These are phyloP conservation scores for Petunia secreta DNA, from an alignment of 257 asterid genomes.

Conservation along the genomic window DNA sequence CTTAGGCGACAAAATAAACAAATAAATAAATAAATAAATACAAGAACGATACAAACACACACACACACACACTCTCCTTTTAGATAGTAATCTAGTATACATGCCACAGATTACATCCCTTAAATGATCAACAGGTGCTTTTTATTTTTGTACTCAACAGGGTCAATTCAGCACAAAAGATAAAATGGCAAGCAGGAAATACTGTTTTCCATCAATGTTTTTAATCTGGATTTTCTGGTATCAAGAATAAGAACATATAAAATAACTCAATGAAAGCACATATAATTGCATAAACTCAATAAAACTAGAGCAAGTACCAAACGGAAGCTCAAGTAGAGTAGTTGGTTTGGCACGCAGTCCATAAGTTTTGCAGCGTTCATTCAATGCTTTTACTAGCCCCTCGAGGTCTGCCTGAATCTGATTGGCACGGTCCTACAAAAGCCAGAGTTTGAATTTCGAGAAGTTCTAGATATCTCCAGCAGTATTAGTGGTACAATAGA, in stretches of 20 bases:
- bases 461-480: slow-evolving; percentile 29
- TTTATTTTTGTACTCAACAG: no score
- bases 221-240: no score
- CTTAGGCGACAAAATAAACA: not conserved
- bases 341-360: slow-evolving; percentile 94
- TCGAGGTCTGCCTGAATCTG: slow-evolving; percentile 79
- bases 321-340: slow-evolving; percentile 87
- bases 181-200: no score
- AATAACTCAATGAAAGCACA: slow-evolving; percentile 1
- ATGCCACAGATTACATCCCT: no score
- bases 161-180: no score
- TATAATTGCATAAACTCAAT: not conserved
- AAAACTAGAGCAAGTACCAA: slow-evolving; percentile 54
- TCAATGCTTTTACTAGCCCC: slow-evolving; percentile 79
- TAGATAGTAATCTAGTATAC: no score
- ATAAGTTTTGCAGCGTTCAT: slow-evolving; percentile 91
- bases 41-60: not conserved
- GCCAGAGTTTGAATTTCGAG: slow-evolving; percentile 33
- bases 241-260: not conserved
- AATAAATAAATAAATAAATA: not conserved
- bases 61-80: no score
- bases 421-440: slow-evolving; percentile 69
- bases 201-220: no score
- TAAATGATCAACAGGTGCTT: no score
- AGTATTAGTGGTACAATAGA: slow-evolving; percentile 28